phyloP scores from a whole-genome alignment of 2,329 filamentous ascomycete genomes.

The Fusarium citri region DNA sequence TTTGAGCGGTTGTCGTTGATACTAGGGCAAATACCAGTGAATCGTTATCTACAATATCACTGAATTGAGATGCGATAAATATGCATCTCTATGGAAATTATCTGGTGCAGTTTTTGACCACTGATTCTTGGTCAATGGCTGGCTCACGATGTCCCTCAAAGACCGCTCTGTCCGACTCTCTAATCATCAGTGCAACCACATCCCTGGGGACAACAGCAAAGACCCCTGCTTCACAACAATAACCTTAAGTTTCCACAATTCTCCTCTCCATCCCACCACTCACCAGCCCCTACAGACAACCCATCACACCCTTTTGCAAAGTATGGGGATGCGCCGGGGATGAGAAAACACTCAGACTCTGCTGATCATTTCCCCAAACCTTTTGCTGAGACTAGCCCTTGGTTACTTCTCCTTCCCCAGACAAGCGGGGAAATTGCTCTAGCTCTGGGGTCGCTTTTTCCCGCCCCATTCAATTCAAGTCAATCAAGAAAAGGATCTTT shows the following conservation, averaged over 20 bases:
- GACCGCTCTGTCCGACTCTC: background rate
- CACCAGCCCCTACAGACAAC: background rate
- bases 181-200: constrained; percentile 19
- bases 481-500: background rate
- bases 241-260: constrained; percentile 25
- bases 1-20: background rate
- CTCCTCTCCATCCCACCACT: background rate
- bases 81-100: background rate
- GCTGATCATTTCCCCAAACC: constrained; percentile 22
- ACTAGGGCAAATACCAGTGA: background rate
- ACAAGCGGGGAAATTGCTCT: background rate
- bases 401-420: background rate
- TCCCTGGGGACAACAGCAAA: background rate
- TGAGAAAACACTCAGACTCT: constrained; percentile 1
- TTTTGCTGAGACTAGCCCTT: constrained; percentile 5
- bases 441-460: background rate
- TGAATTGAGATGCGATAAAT: background rate
- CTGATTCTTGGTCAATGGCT: background rate
- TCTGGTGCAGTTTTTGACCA: too few species aligned
- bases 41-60: background rate
- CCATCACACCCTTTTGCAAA: background rate
- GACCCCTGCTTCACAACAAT: constrained; percentile 13
- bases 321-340: constrained; percentile 19
- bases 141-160: background rate
- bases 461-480: background rate